Conservation (phyloP, 352 stramenopile genomes). For the Globisporangium radiosum region DNA sequence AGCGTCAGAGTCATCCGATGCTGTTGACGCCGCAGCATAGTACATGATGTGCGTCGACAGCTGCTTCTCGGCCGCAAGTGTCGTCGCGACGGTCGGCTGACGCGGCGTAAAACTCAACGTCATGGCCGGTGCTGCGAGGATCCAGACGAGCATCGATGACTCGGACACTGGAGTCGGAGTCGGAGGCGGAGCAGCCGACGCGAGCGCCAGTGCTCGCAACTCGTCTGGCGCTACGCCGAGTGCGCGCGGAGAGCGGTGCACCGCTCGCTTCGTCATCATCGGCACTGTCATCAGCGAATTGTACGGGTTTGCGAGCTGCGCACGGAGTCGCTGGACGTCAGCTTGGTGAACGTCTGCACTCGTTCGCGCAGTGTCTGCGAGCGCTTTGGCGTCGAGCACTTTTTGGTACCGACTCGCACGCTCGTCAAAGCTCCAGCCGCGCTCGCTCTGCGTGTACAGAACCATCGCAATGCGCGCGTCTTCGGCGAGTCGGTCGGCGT, state of each 20-base stretch:
- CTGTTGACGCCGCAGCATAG: constrained; percentile 39
- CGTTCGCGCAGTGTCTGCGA: constrained; percentile 33
- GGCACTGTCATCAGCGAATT: constrained; percentile 7
- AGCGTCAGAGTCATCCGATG: background rate
- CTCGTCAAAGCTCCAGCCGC: constrained; percentile 58
- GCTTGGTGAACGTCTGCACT: constrained; percentile 34
- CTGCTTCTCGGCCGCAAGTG: constrained; percentile 44
- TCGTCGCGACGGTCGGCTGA: constrained; percentile 13
- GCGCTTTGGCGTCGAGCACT: constrained; percentile 44
- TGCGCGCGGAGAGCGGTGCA: constrained; percentile 3
- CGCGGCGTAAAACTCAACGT: constrained; percentile 49
- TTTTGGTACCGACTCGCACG: constrained; percentile 40
- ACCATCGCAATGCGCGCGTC: constrained; percentile 55
- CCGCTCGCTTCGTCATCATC: constrained; percentile 2
- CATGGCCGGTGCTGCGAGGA: constrained; percentile 38
- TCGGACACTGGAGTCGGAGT: no score
- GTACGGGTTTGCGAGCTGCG: constrained; percentile 39
- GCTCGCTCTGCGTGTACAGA: constrained; percentile 49
- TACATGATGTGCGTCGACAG: constrained; percentile 65
- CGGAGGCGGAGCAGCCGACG: background rate
- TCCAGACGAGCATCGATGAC: constrained; percentile 33
- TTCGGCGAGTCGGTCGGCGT: constrained; percentile 47
- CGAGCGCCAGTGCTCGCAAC: no score
- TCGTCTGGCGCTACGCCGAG: no score
- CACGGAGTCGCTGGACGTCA: constrained; percentile 21